Conservation (phyloP, 768 basidiomycete species). For the Termitomyces bulborhizus region DNA sequence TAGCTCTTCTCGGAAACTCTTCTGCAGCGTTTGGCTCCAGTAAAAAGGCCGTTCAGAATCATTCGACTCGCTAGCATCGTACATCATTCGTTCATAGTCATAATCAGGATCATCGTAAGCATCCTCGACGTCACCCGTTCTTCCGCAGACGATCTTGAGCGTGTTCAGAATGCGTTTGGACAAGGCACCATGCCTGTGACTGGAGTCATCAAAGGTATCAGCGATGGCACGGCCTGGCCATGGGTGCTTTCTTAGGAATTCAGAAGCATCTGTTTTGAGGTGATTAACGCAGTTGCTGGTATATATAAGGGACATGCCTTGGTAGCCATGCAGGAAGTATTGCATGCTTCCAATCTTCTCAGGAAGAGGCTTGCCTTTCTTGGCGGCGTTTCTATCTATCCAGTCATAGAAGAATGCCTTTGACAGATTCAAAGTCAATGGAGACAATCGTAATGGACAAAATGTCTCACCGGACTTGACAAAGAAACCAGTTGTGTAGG, state of each 20-base stretch:
- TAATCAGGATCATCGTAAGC: constrained; percentile 65
- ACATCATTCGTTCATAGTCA: constrained; percentile 67
- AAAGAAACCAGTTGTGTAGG: constrained; percentile 79
- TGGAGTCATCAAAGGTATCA: constrained; percentile 83
- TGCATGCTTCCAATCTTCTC: constrained; percentile 93
- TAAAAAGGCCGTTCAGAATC: constrained; percentile 62
- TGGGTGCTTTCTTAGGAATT: constrained; percentile 79
- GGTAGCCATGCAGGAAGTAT: constrained; percentile 78
- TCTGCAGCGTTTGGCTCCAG: constrained; percentile 75
- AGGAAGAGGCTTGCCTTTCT: constrained; percentile 78
- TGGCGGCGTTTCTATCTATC: constrained; percentile 75
- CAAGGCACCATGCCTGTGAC: constrained; percentile 63
- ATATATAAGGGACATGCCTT: constrained; percentile 35
- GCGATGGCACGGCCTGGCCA: constrained; percentile 83
- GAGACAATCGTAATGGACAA: neutral
- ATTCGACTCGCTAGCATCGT: constrained; percentile 55
- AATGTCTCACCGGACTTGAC: constrained; percentile 56
- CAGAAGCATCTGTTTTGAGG: constrained; percentile 64
- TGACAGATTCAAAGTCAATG: neutral
- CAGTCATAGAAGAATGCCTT: constrained; percentile 93
- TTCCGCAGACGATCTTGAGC: constrained; percentile 79
- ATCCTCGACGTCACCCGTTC: constrained; percentile 70
- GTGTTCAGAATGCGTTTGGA: constrained; percentile 65
- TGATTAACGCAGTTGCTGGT: neutral
- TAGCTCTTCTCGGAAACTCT: constrained; percentile 80